Evolutionary conservation across 805 yeast genomes (phyloP).

Genomic region (Teunomyces funiuensis): DNA sequence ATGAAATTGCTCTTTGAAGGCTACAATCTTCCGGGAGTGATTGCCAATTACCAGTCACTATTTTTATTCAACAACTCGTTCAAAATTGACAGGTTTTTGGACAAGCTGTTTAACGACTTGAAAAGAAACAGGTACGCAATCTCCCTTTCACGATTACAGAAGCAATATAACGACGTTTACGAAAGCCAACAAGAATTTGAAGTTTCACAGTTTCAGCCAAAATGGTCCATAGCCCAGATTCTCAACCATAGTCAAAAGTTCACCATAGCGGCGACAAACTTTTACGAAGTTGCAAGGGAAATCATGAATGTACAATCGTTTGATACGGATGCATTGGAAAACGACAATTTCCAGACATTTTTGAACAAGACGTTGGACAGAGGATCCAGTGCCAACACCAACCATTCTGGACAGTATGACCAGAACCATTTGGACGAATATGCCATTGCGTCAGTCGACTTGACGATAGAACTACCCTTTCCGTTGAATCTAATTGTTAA

Average conservation of each 20-base stretch:
- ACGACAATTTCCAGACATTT: constrained; percentile 45
- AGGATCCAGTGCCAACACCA: constrained; percentile 8
- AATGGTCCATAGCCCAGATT: constrained; percentile 78
- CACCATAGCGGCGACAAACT: constrained; percentile 45
- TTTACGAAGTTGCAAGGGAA: constrained; percentile 45
- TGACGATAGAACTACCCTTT: constrained; percentile 72
- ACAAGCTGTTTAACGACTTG: constrained; percentile 51
- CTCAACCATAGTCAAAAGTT: constrained; percentile 35
- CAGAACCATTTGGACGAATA: constrained; percentile 25
- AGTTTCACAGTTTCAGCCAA: constrained; percentile 38
- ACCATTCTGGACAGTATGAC: constrained; percentile 2
- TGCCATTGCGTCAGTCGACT: constrained; percentile 51
- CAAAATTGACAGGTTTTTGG: constrained; percentile 53
- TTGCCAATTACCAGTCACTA: constrained; percentile 52
- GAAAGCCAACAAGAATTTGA: constrained; percentile 11
- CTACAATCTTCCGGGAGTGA: constrained; percentile 49
- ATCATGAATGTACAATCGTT: constrained; percentile 53
- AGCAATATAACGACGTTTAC: constrained; percentile 21
- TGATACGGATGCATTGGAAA: constrained; percentile 28
- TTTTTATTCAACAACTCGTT: constrained; percentile 57
- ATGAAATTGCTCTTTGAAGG: constrained; percentile 60
- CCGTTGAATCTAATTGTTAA: constrained; percentile 79
- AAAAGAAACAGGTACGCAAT: constrained; percentile 38
- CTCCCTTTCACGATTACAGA: constrained; percentile 28
- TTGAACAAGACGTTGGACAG: constrained; percentile 43